A percentile compares a stretch with the other conserved stretches of the same genome.
Conservation (phyloP, 1,139 yeast species). For the Zhuliangozyma blackwelliae region DNA sequence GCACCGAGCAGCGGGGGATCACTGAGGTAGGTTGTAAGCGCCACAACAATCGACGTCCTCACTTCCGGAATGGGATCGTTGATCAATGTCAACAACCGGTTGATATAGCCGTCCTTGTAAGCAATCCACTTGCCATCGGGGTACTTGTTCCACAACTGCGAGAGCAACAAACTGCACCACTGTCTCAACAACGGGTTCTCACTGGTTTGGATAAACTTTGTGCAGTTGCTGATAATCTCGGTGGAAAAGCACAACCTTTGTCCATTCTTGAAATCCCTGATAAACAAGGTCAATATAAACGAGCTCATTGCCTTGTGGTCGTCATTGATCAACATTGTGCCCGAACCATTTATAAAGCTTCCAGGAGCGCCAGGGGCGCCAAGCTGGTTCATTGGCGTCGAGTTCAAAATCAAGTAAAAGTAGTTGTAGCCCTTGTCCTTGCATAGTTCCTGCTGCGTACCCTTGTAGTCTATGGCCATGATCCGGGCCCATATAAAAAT, state of each 20-base stretch:
- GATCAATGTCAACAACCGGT: constrained; percentile 52
- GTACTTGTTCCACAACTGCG: constrained; percentile 72
- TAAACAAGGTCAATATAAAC: constrained; percentile 78
- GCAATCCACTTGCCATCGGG: constrained; percentile 75
- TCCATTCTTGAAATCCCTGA: constrained; percentile 74
- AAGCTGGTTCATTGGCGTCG: constrained; percentile 21
- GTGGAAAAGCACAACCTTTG: constrained; percentile 75
- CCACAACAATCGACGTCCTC: constrained; percentile 75
- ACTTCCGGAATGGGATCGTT: constrained; percentile 95
- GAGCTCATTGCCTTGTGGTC: constrained; percentile 97
- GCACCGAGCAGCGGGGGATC: constrained; percentile 7
- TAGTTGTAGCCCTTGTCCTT: constrained; percentile 90
- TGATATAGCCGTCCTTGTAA: constrained; percentile 61
- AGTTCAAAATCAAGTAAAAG: constrained; percentile 67
- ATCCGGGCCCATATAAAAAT: constrained; percentile 97
- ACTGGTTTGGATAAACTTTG: constrained; percentile 61
- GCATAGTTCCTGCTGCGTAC: constrained; percentile 87
- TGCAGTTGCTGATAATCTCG: constrained; percentile 66
- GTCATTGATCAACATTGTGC: constrained; percentile 45
- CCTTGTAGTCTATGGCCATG: constrained; percentile 89
- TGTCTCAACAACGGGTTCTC: constrained; percentile 86
- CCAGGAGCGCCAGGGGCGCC: constrained; percentile 29
- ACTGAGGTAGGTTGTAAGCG: constrained; percentile 57
- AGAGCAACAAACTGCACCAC: constrained; percentile 81
- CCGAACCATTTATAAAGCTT: constrained; percentile 10